These are phyloP conservation scores for Madurella fahalii DNA, from an alignment of 2,329 filamentous ascomycete genomes.

Conservation along the genomic window DNA sequence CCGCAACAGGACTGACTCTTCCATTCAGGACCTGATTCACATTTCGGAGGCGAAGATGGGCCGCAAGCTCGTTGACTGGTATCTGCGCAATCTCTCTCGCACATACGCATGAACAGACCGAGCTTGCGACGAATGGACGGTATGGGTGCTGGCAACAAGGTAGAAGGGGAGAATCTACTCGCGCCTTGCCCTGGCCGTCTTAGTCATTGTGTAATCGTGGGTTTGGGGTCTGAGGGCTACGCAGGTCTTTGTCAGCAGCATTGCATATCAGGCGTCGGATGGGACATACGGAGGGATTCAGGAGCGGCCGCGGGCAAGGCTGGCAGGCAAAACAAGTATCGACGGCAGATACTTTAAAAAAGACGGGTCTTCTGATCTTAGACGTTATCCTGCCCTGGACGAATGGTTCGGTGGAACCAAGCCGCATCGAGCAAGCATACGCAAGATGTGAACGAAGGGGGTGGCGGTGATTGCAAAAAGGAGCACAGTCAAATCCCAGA, in stretches of 20 bases:
- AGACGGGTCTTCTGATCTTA: not conserved
- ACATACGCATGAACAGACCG: conserved; percentile 65
- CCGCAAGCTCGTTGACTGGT: conserved; percentile 97
- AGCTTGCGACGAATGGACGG: not conserved
- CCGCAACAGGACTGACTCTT: conserved; percentile 24
- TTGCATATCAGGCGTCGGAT: conserved; percentile 24
- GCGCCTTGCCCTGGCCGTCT: conserved; percentile 3
- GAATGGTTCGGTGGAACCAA: not conserved
- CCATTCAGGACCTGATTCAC: conserved; percentile 80
- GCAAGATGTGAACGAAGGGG: not conserved
- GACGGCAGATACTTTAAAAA: not conserved
- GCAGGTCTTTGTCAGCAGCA: conserved; percentile 18
- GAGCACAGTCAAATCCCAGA: not conserved
- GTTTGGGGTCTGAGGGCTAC: conserved; percentile 12
- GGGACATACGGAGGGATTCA: conserved; percentile 7
- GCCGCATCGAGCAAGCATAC: not conserved
- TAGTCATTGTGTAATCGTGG: conserved; percentile 21
- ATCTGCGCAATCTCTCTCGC: conserved; percentile 91
- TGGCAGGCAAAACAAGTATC: conserved; percentile 8
- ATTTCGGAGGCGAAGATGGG: conserved; percentile 99
- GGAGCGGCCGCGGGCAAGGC: conserved; percentile 1
- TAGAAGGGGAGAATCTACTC: not conserved
- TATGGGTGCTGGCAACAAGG: not conserved
- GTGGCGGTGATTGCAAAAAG: not conserved
- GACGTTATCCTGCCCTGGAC: not conserved